A percentile compares a stretch with the other conserved stretches of the same genome.
Conservation (phyloP, 1,284 basidiomycete species). For the Puccinia novopanici region DNA sequence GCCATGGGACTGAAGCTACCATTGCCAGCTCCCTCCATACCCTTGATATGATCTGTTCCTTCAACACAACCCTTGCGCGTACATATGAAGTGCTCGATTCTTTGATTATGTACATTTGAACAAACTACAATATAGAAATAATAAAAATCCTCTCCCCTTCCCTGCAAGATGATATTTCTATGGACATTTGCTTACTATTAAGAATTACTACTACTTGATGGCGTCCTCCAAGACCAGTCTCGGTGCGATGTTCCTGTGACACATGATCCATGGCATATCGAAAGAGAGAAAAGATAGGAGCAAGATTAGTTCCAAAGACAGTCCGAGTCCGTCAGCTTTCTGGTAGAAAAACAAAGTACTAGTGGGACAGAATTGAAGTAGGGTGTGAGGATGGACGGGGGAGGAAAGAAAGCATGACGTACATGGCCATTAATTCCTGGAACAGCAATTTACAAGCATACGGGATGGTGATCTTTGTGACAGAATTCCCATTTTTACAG, state of each 20-base stretch:
- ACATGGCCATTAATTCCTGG: conserved; percentile 72
- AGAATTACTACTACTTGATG: conserved; percentile 52
- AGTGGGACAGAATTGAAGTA: conserved; percentile 69
- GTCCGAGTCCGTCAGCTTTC: too few relatives aligned
- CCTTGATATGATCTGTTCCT: too few relatives aligned
- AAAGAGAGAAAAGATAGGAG: conserved; percentile 84
- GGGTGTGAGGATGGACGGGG: conserved; percentile 53
- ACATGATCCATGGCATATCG: background rate
- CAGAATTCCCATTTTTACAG: conserved; percentile 93
- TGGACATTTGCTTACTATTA: too few relatives aligned
- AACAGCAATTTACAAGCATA: conserved; percentile 96
- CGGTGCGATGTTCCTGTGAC: conserved; percentile 62
- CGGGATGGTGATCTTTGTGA: conserved; percentile 94
- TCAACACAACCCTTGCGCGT: too few relatives aligned
- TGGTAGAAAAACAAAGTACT: conserved; percentile 80
- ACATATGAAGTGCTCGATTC: too few relatives aligned
- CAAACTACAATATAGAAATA: too few relatives aligned
- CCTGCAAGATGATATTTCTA: too few relatives aligned
- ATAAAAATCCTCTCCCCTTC: too few relatives aligned
- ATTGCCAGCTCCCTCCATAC: too few relatives aligned
- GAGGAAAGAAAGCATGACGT: background rate
- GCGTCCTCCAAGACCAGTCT: conserved; percentile 60
- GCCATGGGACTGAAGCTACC: too few relatives aligned
- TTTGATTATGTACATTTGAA: too few relatives aligned
- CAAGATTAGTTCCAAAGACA: too few relatives aligned